Conservation (phyloP, 2,329 filamentous ascomycete genomes). For the Diaporthe sp. region DNA sequence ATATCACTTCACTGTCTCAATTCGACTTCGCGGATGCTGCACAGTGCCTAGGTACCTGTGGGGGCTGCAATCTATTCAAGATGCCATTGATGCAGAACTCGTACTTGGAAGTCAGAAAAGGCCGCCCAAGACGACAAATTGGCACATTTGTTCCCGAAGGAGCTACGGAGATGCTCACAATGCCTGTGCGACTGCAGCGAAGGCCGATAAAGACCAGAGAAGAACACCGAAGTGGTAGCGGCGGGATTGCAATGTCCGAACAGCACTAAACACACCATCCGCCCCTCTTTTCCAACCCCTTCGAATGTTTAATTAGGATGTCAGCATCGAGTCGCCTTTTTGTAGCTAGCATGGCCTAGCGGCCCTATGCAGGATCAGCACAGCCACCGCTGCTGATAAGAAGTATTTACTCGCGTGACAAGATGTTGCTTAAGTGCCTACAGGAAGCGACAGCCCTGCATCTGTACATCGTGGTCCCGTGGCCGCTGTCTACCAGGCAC, state of each 20-base stretch:
- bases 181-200: not conserved
- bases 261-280: not conserved
- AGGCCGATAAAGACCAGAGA: not conserved
- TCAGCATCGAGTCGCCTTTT: not conserved
- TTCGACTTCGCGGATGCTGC: not conserved
- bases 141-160: not conserved
- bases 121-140: too few species aligned
- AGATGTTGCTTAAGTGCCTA: not conserved
- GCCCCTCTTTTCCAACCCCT: not conserved
- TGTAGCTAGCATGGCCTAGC: not conserved
- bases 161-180: not conserved
- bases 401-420: not conserved
- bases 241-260: not conserved
- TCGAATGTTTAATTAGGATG: not conserved
- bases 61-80: not conserved
- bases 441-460: not conserved
- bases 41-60: not conserved
- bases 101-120: not conserved
- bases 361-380: slow-evolving; percentile 1
- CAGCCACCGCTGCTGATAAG: slow-evolving; percentile 20
- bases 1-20: not conserved
- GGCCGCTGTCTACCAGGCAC: not conserved
- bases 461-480: not conserved
- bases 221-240: not conserved
- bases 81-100: not conserved